These are phyloP conservation scores for Salvia rosmarinus DNA, from an alignment of 257 asterid species.

Conservation along the genomic window DNA sequence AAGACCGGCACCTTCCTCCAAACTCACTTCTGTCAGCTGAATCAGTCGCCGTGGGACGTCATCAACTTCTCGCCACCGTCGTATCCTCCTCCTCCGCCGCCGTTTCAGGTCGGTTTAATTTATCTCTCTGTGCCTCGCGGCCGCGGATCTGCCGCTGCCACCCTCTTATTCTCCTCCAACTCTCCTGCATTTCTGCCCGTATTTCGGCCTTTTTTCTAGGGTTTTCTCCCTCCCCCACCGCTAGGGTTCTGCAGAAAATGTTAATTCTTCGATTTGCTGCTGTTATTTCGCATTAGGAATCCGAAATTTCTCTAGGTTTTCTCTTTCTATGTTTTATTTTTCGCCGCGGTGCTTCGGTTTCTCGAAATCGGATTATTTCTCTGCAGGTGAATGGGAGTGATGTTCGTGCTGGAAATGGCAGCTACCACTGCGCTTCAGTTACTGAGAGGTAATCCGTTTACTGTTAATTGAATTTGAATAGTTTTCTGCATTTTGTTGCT, in stretches of 20 bases:
- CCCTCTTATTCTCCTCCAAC: neutral
- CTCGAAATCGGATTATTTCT: constrained; percentile 34
- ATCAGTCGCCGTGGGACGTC: constrained; percentile 83
- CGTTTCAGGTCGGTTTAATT: constrained; percentile 43
- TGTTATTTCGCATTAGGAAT: constrained; percentile 14
- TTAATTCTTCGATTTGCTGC: constrained; percentile 38
- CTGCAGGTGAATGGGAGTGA: constrained; percentile 48
- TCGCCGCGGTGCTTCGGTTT: constrained; percentile 26
- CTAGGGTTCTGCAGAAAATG: constrained; percentile 51
- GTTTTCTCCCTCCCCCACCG: constrained; percentile 45
- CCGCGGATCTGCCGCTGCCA: constrained; percentile 39
- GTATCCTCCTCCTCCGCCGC: constrained; percentile 43
- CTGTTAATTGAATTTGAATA: constrained; percentile 34
- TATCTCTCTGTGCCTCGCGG: neutral
- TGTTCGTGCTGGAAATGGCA: constrained; percentile 37
- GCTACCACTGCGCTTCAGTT: constrained; percentile 38
- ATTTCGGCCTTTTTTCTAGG: constrained; percentile 48
- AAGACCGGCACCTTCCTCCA: constrained; percentile 27
- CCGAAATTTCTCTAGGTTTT: constrained; percentile 27
- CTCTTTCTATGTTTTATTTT: constrained; percentile 38
- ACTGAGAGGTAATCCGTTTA: constrained; percentile 47
- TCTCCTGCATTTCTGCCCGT: constrained; percentile 36
- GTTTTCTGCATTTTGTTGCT: constrained; percentile 7
- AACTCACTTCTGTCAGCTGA: constrained; percentile 52
- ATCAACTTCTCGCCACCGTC: constrained; percentile 56